Percentiles rank a stretch among this genome's conserved stretches.
These are phyloP conservation scores for Maudiozyma turicensis DNA, from an alignment of 805 yeast genomes.

Conservation along the genomic window DNA sequence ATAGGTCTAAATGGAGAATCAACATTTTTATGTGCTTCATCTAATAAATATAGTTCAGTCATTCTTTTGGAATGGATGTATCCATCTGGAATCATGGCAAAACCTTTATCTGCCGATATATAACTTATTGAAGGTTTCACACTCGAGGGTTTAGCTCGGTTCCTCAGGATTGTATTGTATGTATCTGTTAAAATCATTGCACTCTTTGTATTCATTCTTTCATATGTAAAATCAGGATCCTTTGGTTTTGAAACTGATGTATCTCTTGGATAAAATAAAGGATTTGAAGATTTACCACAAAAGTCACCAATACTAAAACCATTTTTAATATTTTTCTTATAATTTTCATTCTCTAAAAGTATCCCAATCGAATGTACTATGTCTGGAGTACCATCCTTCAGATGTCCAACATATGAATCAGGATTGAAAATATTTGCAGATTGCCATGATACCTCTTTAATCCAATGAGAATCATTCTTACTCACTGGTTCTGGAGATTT, in stretches of 20 bases:
- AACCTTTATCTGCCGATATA: constrained; percentile 69
- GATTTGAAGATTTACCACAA: constrained; percentile 35
- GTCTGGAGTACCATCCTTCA: constrained; percentile 28
- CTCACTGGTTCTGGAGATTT: constrained; percentile 32
- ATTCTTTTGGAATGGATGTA: constrained; percentile 68
- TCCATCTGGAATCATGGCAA: constrained; percentile 58
- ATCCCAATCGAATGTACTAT: constrained; percentile 83
- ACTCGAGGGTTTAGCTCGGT: not conserved
- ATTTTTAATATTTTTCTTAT: constrained; percentile 39
- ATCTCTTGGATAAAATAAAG: constrained; percentile 26
- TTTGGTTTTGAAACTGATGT: not conserved
- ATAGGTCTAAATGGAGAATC: constrained; percentile 42
- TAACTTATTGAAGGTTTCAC: constrained; percentile 49
- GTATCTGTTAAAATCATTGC: constrained; percentile 57
- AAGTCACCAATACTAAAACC: not conserved
- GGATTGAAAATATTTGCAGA: constrained; percentile 63
- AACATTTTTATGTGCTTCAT: constrained; percentile 22
- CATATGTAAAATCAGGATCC: constrained; percentile 37
- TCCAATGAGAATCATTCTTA: constrained; percentile 35
- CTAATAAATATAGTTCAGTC: constrained; percentile 54
- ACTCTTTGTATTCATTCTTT: constrained; percentile 57
- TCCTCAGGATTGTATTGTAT: constrained; percentile 24
- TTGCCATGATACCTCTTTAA: constrained; percentile 52
- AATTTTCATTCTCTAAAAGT: constrained; percentile 55
- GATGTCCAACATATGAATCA: constrained; percentile 35